Percentiles rank a stretch among this genome's conserved stretches.
Conservation (phyloP, 2,329 filamentous ascomycete genomes). For the Clarireedia monteithiana region DNA sequence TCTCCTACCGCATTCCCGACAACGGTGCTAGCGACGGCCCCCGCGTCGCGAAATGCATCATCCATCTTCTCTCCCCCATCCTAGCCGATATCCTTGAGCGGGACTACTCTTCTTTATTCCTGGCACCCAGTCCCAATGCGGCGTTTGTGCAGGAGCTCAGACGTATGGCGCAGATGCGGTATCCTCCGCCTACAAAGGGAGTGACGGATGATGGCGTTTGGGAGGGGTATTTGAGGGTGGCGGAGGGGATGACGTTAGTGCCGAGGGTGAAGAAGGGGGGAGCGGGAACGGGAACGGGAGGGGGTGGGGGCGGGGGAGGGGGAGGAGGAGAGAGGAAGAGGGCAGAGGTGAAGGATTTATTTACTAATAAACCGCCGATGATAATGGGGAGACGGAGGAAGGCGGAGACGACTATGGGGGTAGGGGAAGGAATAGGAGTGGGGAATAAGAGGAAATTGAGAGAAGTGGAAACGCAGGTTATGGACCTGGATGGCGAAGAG, state of each 20-base stretch:
- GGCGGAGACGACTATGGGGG: neutral
- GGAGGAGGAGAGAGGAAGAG: neutral
- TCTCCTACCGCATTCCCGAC: neutral
- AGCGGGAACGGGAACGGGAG: neutral
- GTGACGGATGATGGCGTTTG: neutral
- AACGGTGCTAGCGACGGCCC: neutral
- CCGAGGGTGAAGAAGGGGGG: neutral
- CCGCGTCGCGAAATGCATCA: conserved; percentile 4
- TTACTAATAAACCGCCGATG: neutral
- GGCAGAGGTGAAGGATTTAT: neutral
- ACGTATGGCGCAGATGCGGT: neutral
- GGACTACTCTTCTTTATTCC: neutral
- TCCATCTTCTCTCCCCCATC: neutral
- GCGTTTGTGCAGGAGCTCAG: neutral
- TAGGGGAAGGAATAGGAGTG: neutral
- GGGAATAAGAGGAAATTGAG: neutral
- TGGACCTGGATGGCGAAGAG: neutral
- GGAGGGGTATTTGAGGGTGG: neutral
- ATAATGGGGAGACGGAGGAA: neutral
- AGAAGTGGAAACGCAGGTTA: neutral
- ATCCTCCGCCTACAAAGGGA: neutral
- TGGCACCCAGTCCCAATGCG: neutral
- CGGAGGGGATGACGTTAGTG: neutral
- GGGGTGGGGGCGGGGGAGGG: neutral
- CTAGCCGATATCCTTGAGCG: neutral